A percentile compares a stretch with the other conserved stretches of the same genome.
These are phyloP conservation scores for Tetrastigma voinierianum DNA, from an alignment of 164 flowering plant genomes.

Conservation along the genomic window DNA sequence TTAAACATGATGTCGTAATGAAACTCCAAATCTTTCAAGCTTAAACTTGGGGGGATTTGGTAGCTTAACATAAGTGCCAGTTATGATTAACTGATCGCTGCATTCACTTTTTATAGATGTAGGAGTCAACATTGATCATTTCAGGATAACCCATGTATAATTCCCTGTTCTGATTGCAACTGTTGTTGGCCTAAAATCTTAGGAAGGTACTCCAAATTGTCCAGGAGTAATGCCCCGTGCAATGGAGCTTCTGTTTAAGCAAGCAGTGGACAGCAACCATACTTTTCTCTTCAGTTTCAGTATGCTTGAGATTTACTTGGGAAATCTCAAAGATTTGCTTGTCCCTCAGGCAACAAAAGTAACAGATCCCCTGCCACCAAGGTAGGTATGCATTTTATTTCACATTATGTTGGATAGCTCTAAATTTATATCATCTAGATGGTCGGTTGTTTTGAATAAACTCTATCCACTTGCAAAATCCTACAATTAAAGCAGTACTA, in stretches of 20 bases:
- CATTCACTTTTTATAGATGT: neutral
- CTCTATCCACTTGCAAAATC: too few species aligned
- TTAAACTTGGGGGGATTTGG: too few species aligned
- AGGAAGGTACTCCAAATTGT: conserved; percentile 57
- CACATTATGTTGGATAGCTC: too few species aligned
- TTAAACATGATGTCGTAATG: too few species aligned
- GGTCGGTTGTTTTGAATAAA: too few species aligned
- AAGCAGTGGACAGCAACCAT: conserved; percentile 45
- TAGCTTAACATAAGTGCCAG: too few species aligned
- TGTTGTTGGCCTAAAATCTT: conserved; percentile 5
- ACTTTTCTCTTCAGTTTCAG: conserved; percentile 49
- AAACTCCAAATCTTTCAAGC: too few species aligned
- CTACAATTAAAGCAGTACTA: too few species aligned
- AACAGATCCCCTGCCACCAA: conserved; percentile 36
- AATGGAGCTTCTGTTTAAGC: conserved; percentile 48
- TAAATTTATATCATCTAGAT: too few species aligned
- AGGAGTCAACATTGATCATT: neutral
- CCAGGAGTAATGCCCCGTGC: conserved; percentile 63
- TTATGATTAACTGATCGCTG: neutral
- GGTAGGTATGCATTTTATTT: conserved; percentile 25
- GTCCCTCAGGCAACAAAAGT: conserved; percentile 38
- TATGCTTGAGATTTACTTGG: conserved; percentile 73
- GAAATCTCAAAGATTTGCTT: conserved; percentile 61
- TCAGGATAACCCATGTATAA: neutral
- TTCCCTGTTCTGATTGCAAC: neutral